Percentiles rank a stretch among this genome's conserved stretches.
These are phyloP conservation scores for Scenedesmus sp. DNA, from an alignment of 163 green algal genomes.

Conservation along the genomic window DNA sequence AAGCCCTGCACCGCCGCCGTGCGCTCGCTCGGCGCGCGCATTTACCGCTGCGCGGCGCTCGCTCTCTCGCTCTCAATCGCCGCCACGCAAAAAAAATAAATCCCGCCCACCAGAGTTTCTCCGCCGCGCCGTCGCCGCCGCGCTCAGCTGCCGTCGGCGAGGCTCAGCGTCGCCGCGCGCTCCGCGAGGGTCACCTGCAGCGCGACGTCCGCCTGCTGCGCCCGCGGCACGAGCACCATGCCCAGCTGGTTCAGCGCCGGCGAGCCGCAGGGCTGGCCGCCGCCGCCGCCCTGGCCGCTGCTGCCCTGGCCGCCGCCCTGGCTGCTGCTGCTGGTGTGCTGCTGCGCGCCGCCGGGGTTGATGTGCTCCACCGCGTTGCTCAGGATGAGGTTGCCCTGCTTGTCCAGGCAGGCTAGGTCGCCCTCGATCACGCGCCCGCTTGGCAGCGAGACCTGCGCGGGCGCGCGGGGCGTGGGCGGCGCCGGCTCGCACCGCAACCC, in stretches of 20 bases:
- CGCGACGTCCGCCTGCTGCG: constrained; percentile 54
- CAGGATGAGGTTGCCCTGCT: constrained; percentile 86
- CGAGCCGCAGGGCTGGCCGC: not conserved
- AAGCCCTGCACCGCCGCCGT: no score
- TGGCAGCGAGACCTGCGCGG: constrained; percentile 59
- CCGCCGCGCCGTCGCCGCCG: not conserved
- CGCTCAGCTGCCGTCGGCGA: constrained; percentile 1
- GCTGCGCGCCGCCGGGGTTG: not conserved
- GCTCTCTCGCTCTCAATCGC: not conserved
- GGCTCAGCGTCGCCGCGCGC: constrained; percentile 39
- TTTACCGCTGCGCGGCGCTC: no score
- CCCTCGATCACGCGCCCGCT: constrained; percentile 72
- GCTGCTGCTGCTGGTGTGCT: constrained; percentile 5
- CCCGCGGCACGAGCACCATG: constrained; percentile 67
- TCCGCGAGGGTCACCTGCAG: constrained; percentile 48
- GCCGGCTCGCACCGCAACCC: not conserved
- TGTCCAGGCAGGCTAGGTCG: constrained; percentile 83
- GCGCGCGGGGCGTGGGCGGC: not conserved
- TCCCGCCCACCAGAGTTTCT: no score
- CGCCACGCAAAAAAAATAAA: no score
- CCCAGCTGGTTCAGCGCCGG: constrained; percentile 59
- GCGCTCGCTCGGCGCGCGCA: no score
- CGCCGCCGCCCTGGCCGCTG: not conserved
- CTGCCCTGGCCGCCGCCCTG: not conserved
- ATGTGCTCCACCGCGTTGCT: constrained; percentile 62